phyloP scores from a whole-genome alignment of 2,329 filamentous ascomycete species.

The Sporothrix sp. region DNA sequence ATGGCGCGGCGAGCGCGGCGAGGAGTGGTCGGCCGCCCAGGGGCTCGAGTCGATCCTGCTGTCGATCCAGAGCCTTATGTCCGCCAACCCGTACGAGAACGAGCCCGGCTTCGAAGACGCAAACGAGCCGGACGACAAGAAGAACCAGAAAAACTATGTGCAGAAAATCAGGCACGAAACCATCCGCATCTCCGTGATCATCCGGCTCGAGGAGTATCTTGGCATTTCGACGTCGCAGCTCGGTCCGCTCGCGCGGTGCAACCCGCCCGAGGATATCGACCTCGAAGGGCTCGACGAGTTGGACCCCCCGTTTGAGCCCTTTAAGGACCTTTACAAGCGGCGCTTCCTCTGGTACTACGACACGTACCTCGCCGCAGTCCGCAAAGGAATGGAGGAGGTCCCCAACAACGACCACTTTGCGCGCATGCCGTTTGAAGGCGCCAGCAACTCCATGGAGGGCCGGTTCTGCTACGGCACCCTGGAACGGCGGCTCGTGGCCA shows the following conservation, averaged over 20 bases:
- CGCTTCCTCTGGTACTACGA: slow-evolving; percentile 95
- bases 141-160: slow-evolving; percentile 63
- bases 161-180: slow-evolving; percentile 91
- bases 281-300: slow-evolving; percentile 42
- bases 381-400: slow-evolving; percentile 53
- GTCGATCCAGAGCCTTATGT: slow-evolving; percentile 95
- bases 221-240: slow-evolving; percentile 46
- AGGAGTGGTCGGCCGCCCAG: slow-evolving; percentile 95
- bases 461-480: slow-evolving; percentile 73
- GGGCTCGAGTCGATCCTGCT: slow-evolving; percentile 88
- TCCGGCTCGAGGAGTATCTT: slow-evolving; percentile 72
- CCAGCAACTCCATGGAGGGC: slow-evolving; percentile 73
- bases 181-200: slow-evolving; percentile 74
- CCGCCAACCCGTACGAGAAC: slow-evolving; percentile 86
- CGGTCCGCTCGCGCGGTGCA: neutral
- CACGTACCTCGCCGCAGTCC: slow-evolving; percentile 65
- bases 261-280: slow-evolving; percentile 37
- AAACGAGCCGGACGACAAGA: slow-evolving; percentile 57
- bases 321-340: slow-evolving; percentile 81
- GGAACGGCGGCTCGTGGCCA: slow-evolving; percentile 54
- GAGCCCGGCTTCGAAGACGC: slow-evolving; percentile 86
- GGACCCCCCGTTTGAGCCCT: slow-evolving; percentile 63
- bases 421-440: slow-evolving; percentile 80
- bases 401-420: slow-evolving; percentile 55
- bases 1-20: slow-evolving; percentile 81